These are phyloP conservation scores for Trametes coccinea DNA, from an alignment of 768 basidiomycete genomes.

Conservation along the genomic window DNA sequence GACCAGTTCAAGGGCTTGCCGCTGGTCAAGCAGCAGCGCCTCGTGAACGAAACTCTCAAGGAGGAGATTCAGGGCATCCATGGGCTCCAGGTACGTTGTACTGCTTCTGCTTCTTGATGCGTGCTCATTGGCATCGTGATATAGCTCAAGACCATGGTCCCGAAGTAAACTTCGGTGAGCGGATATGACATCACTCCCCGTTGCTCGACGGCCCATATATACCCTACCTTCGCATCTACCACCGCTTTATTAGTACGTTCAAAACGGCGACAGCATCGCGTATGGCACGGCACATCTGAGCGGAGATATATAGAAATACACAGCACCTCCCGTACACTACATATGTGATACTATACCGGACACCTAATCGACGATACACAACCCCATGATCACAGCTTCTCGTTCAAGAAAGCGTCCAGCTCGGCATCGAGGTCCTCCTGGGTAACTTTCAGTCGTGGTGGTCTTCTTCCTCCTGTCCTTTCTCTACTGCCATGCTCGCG, in stretches of 20 bases:
- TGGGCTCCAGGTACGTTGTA: constrained; percentile 77
- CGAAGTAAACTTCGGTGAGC: constrained; percentile 16
- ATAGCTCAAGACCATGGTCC: constrained; percentile 27
- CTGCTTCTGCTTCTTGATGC: not conserved
- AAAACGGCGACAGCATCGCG: not conserved
- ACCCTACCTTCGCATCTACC: too few relatives aligned
- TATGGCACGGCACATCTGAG: not conserved
- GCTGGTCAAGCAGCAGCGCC: constrained; percentile 89
- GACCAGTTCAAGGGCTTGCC: constrained; percentile 82
- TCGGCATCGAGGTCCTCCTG: constrained; percentile 83
- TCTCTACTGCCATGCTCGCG: constrained; percentile 23
- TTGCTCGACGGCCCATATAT: too few relatives aligned
- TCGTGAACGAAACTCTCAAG: constrained; percentile 85
- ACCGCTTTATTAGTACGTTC: too few relatives aligned
- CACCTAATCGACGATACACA: not conserved
- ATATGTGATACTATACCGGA: constrained; percentile 5
- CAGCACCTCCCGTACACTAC: constrained; percentile 4
- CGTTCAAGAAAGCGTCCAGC: constrained; percentile 73
- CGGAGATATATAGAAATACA: constrained; percentile 10
- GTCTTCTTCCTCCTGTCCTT: constrained; percentile 33
- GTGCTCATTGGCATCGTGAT: not conserved
- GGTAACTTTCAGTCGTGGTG: constrained; percentile 53
- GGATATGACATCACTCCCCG: too few relatives aligned
- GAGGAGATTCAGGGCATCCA: constrained; percentile 90
- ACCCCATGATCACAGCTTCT: constrained; percentile 37